A percentile compares a stretch with the other conserved stretches of the same genome.
Evolutionary conservation across 805 yeast species (phyloP).

Genomic region (Metschnikowia noctiluminum): DNA sequence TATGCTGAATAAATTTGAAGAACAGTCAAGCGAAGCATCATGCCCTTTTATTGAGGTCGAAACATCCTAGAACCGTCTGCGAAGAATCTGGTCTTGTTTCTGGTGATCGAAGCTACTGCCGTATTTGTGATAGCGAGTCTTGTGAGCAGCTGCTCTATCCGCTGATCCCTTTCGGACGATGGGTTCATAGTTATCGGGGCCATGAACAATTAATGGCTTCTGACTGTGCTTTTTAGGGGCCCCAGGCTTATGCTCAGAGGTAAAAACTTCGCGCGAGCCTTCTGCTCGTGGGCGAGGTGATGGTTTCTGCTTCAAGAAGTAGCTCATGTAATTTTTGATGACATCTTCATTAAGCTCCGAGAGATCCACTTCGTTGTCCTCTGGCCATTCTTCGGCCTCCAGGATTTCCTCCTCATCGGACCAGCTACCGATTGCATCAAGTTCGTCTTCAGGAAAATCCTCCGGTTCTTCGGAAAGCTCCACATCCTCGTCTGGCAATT

Average conservation of each 20-base stretch:
- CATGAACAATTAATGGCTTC: constrained; percentile 6
- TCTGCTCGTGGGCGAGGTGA: not conserved
- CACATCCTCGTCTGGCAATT: not conserved
- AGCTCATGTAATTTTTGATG: constrained; percentile 11
- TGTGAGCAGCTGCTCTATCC: not conserved
- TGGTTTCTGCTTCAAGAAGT: constrained; percentile 9
- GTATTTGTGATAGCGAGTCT: constrained; percentile 1
- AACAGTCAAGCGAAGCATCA: not conserved
- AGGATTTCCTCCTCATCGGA: constrained; percentile 3
- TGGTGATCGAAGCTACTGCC: constrained; percentile 1
- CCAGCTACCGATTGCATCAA: constrained; percentile 2
- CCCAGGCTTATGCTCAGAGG: not conserved
- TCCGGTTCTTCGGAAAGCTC: not conserved
- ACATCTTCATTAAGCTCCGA: constrained; percentile 9
- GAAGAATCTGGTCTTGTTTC: constrained; percentile 9
- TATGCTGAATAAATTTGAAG: not conserved
- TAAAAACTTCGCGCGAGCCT: not conserved
- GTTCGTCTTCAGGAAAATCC: not conserved
- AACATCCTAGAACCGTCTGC: constrained; percentile 4
- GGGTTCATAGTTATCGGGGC: constrained; percentile 4
- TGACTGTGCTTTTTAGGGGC: not conserved
- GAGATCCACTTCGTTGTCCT: constrained; percentile 1
- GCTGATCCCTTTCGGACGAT: not conserved
- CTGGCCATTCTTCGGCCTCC: constrained; percentile 5
- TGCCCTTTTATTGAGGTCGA: not conserved